Evolutionary conservation across 2,329 filamentous ascomycete species (phyloP), one percentile per base, ranked within the genome.

Genomic region (Botrytis sinoallii): DNA sequence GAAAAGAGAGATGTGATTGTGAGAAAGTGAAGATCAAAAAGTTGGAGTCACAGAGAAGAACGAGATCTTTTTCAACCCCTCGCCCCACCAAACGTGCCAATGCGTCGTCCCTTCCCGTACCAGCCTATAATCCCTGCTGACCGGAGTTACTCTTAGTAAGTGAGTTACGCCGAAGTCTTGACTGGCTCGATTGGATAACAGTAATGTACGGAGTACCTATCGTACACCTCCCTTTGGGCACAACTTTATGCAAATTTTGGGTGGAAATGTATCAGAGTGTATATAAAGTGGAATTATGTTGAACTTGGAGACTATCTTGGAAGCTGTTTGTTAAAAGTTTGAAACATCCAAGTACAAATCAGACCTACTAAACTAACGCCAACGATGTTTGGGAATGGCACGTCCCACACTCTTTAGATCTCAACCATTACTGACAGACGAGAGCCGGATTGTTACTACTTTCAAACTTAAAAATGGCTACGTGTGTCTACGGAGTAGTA

Each of bases 81-180:
- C 70, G 70, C 70, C 70, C 71, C 71, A 72, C 71, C 71, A 72
- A 59, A 59, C 64, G 29, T 72, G 71, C 71, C 71, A 72, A 68
- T 72, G 71, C 40, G 40, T 57, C 52, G 52, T 32, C 38, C 66
- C 63, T 48, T 68, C 70, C 70, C 61, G 29, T n/a, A 48, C 40
- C 70, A 72, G 55, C 52, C 70, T 68, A 40, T 60, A n/a, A 72
- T 60, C 70, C 70, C 35, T 68, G 63, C 22, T 35, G 35, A 38
- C 40, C 38, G 70, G 61, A 69, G 66, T 57, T 69, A 69, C 46
- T 57, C 65, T 68, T 57, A 69, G 48, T 42, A 68, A 69, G 38
- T 57, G 38, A 57, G 38, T 69, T 69, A 32, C 35, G 66, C 66
- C 66, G 66, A 68, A 57, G 22, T 40, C 18, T 55, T 55, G 65